Evolutionary conservation across 495 filamentous ascomycete species (phyloP), one percentile per base, ranked within the genome.

Genomic region (Neurospora pannonica): DNA sequence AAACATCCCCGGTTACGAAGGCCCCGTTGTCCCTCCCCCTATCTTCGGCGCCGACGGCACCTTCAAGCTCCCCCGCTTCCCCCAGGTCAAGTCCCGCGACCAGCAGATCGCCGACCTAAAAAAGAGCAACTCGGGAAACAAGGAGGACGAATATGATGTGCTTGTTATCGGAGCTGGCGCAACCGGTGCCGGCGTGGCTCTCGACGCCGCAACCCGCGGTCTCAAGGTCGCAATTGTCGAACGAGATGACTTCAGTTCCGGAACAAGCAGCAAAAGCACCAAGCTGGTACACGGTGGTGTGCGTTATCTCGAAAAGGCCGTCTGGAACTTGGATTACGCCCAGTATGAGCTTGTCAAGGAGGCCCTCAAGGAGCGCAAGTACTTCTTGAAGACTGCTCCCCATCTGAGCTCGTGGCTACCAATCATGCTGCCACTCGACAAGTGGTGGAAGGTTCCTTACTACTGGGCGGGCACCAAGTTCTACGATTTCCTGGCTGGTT

Each of bases 251-350:
- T 99, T 99, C 83, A 92, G 91, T 78, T 89, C 90, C 75, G 96
- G 96, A 28, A 99, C 96, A 17, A 97, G 94, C 82, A 95, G 92
- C 80, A 99, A 99, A 84, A 96, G 93, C 83, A 99, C 96, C 39
- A 99, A 99, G 82, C 85, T 99, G 74, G 96, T 99, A 3, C 96
- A 99, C 82, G 96, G 96, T 74, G 96, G 96, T 78, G 96, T 99
- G 67, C 88, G 96, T 74, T 99, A 99, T 80, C 85, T 99, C 71
- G 96, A 99, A 81, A 98, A 99, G 85, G 96, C 96, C 46, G 90
- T 99, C 67, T 98, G 92, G 91, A 94, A 98, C 79, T 85, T 98
- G 80, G 96, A 99, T 83, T 98, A 97, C 81, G 92, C 91, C 75
- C 96, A 99, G 88, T 99, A 98, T 81, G 87, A 90, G 78, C 86